Evolutionary conservation across 768 basidiomycete genomes (phyloP).

Genomic region (Strobilomyces echinocephalus): DNA sequence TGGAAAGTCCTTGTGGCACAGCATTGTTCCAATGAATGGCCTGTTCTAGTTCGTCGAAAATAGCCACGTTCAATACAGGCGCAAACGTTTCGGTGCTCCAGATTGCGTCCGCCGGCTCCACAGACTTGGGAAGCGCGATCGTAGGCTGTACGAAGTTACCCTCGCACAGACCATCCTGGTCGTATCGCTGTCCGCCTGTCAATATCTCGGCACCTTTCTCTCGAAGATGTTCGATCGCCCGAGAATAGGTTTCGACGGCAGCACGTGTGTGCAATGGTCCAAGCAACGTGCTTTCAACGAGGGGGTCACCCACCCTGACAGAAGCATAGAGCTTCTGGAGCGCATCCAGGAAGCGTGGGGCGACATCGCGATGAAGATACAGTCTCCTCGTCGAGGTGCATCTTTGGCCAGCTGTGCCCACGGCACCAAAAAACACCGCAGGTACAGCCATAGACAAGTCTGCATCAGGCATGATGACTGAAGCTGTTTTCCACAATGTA

Average conservation of each 20-base stretch:
- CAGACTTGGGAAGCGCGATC: constrained; percentile 63
- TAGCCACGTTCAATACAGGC: constrained; percentile 79
- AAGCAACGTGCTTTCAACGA: constrained; percentile 65
- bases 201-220: constrained; percentile 71
- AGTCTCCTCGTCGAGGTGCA: constrained; percentile 93
- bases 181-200: constrained; percentile 61
- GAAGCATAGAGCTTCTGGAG: constrained; percentile 71
- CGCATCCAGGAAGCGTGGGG: constrained; percentile 67
- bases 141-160: constrained; percentile 93
- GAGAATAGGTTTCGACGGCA: constrained; percentile 62
- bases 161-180: constrained; percentile 43
- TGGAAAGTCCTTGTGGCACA: constrained; percentile 88
- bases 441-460: constrained; percentile 87
- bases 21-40: constrained; percentile 89
- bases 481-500: constrained; percentile 47
- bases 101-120: constrained; percentile 48
- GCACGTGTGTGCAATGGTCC: constrained; percentile 79
- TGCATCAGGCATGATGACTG: constrained; percentile 90
- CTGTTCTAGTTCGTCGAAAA: constrained; percentile 83
- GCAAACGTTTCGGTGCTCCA: constrained; percentile 86
- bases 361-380: constrained; percentile 80
- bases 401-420: constrained; percentile 71
- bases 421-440: constrained; percentile 89
- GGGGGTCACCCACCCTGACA: constrained; percentile 80
- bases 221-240: constrained; percentile 57